These are phyloP conservation scores for Pyronema omphalodes DNA, from an alignment of 495 filamentous ascomycete genomes.

Conservation along the genomic window DNA sequence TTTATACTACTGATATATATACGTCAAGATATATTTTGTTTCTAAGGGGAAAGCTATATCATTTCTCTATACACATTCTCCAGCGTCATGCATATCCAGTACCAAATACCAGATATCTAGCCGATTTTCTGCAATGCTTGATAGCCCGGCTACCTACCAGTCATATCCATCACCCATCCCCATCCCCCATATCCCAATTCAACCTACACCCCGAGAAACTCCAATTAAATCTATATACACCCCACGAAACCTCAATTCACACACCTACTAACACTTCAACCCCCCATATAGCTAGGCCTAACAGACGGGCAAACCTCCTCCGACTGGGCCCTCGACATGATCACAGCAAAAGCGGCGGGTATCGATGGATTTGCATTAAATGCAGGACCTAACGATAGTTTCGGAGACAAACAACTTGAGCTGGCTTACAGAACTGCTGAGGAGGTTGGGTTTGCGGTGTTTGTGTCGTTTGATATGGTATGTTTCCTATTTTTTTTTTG, in stretches of 20 bases:
- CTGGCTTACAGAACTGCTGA: slow-evolving; percentile 40
- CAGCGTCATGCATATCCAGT: too few species aligned
- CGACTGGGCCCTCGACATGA: slow-evolving; percentile 44
- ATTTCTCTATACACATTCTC: too few species aligned
- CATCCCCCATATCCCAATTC: too few species aligned
- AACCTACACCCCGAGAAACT: not conserved
- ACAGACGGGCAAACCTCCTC: slow-evolving; percentile 28
- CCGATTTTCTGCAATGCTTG: too few species aligned
- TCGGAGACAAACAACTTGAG: slow-evolving; percentile 32
- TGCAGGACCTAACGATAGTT: slow-evolving; percentile 36
- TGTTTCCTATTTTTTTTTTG: too few species aligned
- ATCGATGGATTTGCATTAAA: slow-evolving; percentile 64
- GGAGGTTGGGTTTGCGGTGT: slow-evolving; percentile 37
- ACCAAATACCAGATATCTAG: too few species aligned
- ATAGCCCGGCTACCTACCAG: too few species aligned
- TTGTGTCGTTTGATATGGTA: slow-evolving; percentile 47
- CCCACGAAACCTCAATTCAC: slow-evolving; percentile 1
- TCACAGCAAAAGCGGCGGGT: slow-evolving; percentile 37
- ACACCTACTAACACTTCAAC: slow-evolving; percentile 1
- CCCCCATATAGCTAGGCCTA: slow-evolving; percentile 25
- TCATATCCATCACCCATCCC: too few species aligned
- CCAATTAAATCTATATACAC: too few species aligned
- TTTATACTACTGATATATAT: too few species aligned
- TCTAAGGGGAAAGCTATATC: too few species aligned
- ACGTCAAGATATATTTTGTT: too few species aligned